A percentile compares a stretch with the other conserved stretches of the same genome.
Conservation (phyloP, 2,329 filamentous ascomycete species). For the Madurella fahalii region DNA sequence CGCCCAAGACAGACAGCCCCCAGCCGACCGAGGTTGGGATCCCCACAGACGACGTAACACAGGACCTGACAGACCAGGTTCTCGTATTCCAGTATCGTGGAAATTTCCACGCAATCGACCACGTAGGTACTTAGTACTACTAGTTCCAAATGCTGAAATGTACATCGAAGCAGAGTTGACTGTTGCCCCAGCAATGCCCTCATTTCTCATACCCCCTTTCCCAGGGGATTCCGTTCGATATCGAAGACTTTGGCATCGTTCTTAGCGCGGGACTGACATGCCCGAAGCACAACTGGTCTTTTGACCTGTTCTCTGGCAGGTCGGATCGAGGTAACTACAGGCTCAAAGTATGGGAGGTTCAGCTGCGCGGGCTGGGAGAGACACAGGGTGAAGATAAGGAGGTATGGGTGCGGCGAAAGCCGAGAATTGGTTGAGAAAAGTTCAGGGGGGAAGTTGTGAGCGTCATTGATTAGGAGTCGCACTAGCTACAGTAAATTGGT, state of each 20-base stretch:
- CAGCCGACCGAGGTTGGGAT: conserved; percentile 36
- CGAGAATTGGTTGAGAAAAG: conserved; percentile 31
- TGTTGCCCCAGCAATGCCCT: conserved; percentile 54
- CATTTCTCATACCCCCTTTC: conserved; percentile 65
- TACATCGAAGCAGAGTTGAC: neutral
- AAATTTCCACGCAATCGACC: conserved; percentile 64
- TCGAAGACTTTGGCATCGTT: conserved; percentile 66
- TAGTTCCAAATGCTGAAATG: too few relatives aligned
- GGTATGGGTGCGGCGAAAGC: conserved; percentile 44
- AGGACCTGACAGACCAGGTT: conserved; percentile 53
- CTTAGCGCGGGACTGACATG: conserved; percentile 61
- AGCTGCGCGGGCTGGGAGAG: conserved; percentile 40
- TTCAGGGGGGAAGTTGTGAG: neutral
- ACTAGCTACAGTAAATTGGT: too few relatives aligned
- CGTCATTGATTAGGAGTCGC: neutral
- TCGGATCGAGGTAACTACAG: conserved; percentile 60
- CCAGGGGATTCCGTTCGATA: conserved; percentile 60
- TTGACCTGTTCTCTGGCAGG: conserved; percentile 61
- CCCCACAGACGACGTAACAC: conserved; percentile 31
- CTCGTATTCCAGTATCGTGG: conserved; percentile 61
- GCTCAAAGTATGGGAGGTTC: conserved; percentile 60
- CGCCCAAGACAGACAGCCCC: conserved; percentile 39
- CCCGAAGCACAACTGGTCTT: conserved; percentile 68
- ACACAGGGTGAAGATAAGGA: conserved; percentile 27
- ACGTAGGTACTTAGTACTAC: conserved; percentile 44